These are phyloP conservation scores for Kluyveromyces siamensis DNA, from an alignment of 805 yeast species.

Conservation along the genomic window DNA sequence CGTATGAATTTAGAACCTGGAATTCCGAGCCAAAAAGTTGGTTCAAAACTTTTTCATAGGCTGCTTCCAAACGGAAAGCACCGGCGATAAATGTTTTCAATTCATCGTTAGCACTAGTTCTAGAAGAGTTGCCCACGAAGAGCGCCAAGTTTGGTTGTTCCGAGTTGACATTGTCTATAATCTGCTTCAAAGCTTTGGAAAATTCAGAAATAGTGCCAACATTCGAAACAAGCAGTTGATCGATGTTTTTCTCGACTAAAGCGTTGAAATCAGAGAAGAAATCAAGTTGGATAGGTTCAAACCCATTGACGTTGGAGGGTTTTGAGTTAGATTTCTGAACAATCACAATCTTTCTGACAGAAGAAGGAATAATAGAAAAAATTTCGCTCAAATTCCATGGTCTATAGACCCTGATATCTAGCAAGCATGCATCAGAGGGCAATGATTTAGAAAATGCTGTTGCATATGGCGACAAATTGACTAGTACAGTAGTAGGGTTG, in stretches of 20 bases:
- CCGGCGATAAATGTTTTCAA: conserved; percentile 27
- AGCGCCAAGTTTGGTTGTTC: conserved; percentile 54
- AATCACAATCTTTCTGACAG: conserved; percentile 48
- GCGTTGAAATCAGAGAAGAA: conserved; percentile 50
- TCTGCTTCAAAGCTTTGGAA: conserved; percentile 34
- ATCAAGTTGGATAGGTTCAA: conserved; percentile 69
- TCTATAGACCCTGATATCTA: conserved; percentile 57
- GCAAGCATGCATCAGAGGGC: conserved; percentile 28
- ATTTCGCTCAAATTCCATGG: conserved; percentile 59
- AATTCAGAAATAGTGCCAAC: conserved; percentile 25
- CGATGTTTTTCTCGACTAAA: conserved; percentile 38
- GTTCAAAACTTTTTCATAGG: conserved; percentile 63
- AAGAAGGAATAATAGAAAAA: conserved; percentile 41
- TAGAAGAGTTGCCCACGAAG: conserved; percentile 39
- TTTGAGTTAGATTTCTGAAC: conserved; percentile 47
- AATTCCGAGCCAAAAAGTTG: conserved; percentile 53
- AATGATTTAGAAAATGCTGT: conserved; percentile 35
- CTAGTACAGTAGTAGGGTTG: conserved; percentile 39
- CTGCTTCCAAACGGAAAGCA: conserved; percentile 54
- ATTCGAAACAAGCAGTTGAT: conserved; percentile 46
- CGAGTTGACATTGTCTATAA: conserved; percentile 44
- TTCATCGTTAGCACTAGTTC: conserved; percentile 1
- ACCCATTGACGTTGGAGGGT: conserved; percentile 31
- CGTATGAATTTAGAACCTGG: conserved; percentile 51
- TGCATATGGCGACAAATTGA: conserved; percentile 55